phyloP scores from a whole-genome alignment of 345 rosid genomes.

The Sonneratia caseolaris region DNA sequence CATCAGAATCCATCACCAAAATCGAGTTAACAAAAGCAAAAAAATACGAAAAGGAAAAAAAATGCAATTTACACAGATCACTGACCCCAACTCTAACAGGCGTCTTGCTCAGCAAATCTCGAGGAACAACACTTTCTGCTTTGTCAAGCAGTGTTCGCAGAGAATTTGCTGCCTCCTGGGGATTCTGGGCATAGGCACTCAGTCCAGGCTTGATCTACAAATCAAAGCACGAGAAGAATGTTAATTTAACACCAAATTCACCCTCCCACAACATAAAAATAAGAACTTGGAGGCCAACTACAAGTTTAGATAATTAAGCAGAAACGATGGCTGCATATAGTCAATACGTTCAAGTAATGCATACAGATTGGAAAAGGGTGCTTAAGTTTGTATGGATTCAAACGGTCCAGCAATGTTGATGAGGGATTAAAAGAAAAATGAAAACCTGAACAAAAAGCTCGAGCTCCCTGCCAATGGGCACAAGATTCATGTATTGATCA shows the following conservation, averaged over 20 bases:
- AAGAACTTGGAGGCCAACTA: not conserved
- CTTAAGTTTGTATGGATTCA: too few species aligned
- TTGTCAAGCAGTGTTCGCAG: slow-evolving; percentile 60
- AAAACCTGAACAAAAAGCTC: slow-evolving; percentile 54
- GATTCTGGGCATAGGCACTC: slow-evolving; percentile 72
- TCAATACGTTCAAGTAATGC: not conserved
- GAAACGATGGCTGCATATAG: not conserved
- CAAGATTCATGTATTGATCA: slow-evolving; percentile 79
- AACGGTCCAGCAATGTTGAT: too few species aligned
- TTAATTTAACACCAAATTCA: not conserved
- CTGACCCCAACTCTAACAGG: slow-evolving; percentile 98
- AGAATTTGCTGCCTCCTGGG: slow-evolving; percentile 63
- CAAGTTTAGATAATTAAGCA: not conserved
- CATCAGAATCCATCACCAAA: slow-evolving; percentile 10
- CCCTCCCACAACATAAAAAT: not conserved
- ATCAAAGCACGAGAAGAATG: not conserved
- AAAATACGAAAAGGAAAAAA: not conserved
- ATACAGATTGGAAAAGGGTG: not conserved
- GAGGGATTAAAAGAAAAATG: not conserved
- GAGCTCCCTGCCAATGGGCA: slow-evolving; percentile 73
- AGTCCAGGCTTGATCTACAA: slow-evolving; percentile 71
- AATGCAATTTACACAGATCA: slow-evolving; percentile 6
- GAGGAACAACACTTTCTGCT: slow-evolving; percentile 83
- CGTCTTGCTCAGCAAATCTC: slow-evolving; percentile 60
- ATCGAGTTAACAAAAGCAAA: slow-evolving; percentile 1